These are phyloP conservation scores for Lycium ferocissimum DNA, from an alignment of 257 asterid genomes.

Conservation along the genomic window DNA sequence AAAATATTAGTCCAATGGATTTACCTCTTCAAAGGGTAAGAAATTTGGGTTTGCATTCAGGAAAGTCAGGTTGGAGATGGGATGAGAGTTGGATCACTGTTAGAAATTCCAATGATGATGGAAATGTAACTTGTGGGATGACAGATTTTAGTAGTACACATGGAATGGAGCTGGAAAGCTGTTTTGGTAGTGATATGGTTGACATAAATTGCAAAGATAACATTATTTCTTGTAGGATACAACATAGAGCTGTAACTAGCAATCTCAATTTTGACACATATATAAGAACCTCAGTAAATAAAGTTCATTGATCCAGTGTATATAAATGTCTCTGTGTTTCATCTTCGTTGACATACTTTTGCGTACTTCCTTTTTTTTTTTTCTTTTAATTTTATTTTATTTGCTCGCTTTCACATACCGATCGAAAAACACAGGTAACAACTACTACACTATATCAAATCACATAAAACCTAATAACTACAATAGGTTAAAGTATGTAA, in stretches of 20 bases:
- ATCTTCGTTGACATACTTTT: background rate
- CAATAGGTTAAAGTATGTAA: too few species aligned
- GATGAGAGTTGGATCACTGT: constrained; percentile 49
- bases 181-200: background rate
- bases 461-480: too few species aligned
- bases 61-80: constrained; percentile 44
- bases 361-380: too few species aligned
- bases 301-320: background rate
- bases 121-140: constrained; percentile 4
- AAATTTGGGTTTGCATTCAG: constrained; percentile 37
- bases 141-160: background rate
- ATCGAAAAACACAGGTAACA: too few species aligned
- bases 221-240: background rate
- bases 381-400: background rate
- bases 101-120: background rate
- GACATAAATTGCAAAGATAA: background rate
- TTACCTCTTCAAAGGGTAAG: constrained; percentile 39
- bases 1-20: background rate
- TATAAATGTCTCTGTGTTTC: background rate
- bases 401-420: background rate
- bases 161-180: constrained; percentile 25
- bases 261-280: background rate
- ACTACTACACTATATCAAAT: too few species aligned
- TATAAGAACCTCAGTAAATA: background rate
- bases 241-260: background rate